phyloP scores from a whole-genome alignment of 108 stramenopile genomes.

The Chaetoceros tenuissimus region DNA sequence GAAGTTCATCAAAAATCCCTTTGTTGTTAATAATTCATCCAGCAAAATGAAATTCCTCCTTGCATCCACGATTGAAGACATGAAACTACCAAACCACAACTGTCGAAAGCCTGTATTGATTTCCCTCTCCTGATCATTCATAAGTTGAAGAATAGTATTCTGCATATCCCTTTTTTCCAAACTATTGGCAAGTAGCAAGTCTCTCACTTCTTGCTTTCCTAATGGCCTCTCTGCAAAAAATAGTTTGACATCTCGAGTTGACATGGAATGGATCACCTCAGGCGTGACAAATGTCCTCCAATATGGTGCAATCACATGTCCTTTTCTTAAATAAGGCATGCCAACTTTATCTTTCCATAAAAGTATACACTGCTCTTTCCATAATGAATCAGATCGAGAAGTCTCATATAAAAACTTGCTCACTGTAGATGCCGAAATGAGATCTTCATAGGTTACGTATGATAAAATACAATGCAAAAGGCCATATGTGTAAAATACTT shows the following conservation, averaged over 20 bases:
- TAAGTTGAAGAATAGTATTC: background rate
- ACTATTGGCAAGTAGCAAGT: background rate
- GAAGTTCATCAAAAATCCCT: slow-evolving; percentile 23
- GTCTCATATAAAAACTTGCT: background rate
- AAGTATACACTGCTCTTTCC: background rate
- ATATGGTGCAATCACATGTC: background rate
- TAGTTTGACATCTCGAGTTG: background rate
- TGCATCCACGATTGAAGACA: slow-evolving; percentile 16
- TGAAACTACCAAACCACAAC: slow-evolving; percentile 22
- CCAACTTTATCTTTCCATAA: background rate
- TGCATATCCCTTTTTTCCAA: background rate
- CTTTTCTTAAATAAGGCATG: background rate
- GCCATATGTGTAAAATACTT: background rate
- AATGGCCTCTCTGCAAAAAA: background rate
- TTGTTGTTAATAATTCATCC: slow-evolving; percentile 9
- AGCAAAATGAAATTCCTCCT: slow-evolving; percentile 9
- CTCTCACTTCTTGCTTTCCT: background rate
- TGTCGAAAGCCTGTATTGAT: slow-evolving; percentile 4
- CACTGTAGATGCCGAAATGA: background rate
- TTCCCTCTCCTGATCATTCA: background rate
- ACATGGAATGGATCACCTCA: background rate
- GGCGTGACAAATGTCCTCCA: background rate
- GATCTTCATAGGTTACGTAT: background rate
- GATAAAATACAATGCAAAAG: background rate
- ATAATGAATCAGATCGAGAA: background rate